Percentiles rank a stretch among this genome's conserved stretches.
These are phyloP conservation scores for Penicillium subrubescens DNA, from an alignment of 495 filamentous ascomycete species.

Conservation along the genomic window DNA sequence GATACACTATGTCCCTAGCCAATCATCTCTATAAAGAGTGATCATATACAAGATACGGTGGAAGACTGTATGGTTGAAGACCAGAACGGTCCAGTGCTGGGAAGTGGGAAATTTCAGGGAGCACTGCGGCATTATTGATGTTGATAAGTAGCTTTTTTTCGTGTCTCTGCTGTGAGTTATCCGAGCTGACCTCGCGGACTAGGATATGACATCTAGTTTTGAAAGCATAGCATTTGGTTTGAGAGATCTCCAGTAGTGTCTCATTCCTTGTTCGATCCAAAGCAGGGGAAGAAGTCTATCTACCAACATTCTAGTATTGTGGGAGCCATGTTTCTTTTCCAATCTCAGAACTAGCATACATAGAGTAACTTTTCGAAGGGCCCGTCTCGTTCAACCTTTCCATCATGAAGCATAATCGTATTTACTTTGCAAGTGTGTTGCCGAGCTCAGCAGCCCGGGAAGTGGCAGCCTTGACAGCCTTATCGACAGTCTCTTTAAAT, in stretches of 20 bases:
- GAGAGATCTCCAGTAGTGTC: background rate
- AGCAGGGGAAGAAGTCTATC: no score
- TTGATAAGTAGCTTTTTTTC: no score
- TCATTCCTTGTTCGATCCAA: background rate
- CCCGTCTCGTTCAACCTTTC: background rate
- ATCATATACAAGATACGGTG: no score
- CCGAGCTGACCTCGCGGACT: background rate
- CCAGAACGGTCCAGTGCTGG: no score
- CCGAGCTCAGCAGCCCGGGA: slow-evolving; percentile 40
- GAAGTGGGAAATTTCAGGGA: no score
- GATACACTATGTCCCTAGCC: no score
- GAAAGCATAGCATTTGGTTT: background rate
- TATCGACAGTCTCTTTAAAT: slow-evolving; percentile 39
- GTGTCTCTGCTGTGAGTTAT: no score
- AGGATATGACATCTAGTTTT: background rate
- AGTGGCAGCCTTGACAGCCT: slow-evolving; percentile 44
- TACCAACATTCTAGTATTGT: background rate
- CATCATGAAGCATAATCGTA: background rate
- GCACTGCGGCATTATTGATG: no score
- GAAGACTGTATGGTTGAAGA: no score
- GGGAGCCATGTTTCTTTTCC: background rate
- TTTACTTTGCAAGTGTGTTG: slow-evolving; percentile 11
- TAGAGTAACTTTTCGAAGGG: background rate
- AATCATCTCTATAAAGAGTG: no score
- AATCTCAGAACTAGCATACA: background rate